A percentile compares a stretch with the other conserved stretches of the same genome.
Conservation (phyloP, 2,329 filamentous ascomycete genomes). For the Fusarium sambucinum region DNA sequence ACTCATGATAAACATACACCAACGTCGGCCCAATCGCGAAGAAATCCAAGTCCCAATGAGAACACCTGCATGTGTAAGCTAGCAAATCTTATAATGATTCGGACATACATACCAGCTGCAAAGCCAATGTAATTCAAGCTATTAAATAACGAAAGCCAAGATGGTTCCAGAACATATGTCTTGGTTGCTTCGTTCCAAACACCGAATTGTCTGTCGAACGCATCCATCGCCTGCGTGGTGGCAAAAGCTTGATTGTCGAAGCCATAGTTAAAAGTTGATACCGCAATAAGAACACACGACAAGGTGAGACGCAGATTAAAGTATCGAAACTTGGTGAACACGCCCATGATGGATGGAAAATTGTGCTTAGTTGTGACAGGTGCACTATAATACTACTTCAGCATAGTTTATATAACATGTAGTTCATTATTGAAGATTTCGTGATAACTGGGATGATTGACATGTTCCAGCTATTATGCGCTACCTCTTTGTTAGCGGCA, state of each 20-base stretch:
- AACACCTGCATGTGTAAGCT: slow-evolving; percentile 12
- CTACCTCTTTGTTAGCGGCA: no score
- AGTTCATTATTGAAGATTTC: slow-evolving; percentile 17
- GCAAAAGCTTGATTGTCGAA: slow-evolving; percentile 57
- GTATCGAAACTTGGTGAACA: slow-evolving; percentile 41
- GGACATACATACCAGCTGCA: slow-evolving; percentile 44
- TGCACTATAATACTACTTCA: no score
- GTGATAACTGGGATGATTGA: slow-evolving; percentile 38
- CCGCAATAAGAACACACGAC: slow-evolving; percentile 48
- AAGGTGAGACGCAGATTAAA: slow-evolving; percentile 42
- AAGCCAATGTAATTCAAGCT: slow-evolving; percentile 54
- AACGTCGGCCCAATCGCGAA: slow-evolving; percentile 43
- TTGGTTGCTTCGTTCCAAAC: slow-evolving; percentile 35
- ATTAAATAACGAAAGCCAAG: no score
- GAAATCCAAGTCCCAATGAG: slow-evolving; percentile 40
- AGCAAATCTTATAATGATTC: fast-evolving
- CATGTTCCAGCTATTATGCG: background rate
- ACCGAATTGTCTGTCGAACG: slow-evolving; percentile 53
- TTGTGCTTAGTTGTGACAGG: background rate
- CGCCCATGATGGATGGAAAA: slow-evolving; percentile 17
- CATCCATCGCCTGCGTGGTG: slow-evolving; percentile 53
- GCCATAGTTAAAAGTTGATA: slow-evolving; percentile 56
- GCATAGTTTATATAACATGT: slow-evolving; percentile 7
- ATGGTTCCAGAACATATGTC: no score
- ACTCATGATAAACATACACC: slow-evolving; percentile 54